Evolutionary conservation across 495 filamentous ascomycete genomes (phyloP), one percentile per base, ranked within the genome.

Genomic region (Hypoxylon cercidicola): DNA sequence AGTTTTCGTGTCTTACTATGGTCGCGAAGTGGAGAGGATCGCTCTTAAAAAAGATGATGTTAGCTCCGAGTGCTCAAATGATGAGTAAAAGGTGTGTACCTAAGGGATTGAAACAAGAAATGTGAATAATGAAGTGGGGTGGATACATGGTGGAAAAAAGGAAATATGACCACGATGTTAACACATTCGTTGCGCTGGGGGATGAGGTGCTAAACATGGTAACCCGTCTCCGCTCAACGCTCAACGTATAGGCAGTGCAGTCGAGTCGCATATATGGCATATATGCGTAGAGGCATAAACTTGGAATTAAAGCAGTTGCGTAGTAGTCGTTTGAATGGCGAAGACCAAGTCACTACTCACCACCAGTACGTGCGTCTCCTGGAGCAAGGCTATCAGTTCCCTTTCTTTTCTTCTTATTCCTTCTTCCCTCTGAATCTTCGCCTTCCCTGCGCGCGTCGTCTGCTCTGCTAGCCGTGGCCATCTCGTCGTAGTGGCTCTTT

Each of bases 331-430:
- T 28, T 28, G 25, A 28, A 28, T 28, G 25, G 7, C 25, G 25
- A 28, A 32, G 55, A 47, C 28, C 15, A 13, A 41, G 15, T 6
- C 5, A 60, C 39, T 50, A 84, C 88, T 76, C n/a, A n/a, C n/a
- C 76, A 92, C 89, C 88, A 71, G 82, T 79, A 73, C 87, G 88
- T 23, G 78, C 80, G 34, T 87, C 89, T 73, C 89, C 88, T 65
- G 93, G 89, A 40, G 89, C 86, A 10, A 80, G 62, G 28, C 57
- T 71, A 53, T 84, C 81, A 47, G 69, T 75, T 21, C 78, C 82
- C 62, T 87, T 85, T 65, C 82, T 79, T 67, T 85, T 84, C 75
- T 87, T 88, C 64, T 87, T 84, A 55, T 79, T 83, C 11, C 79
- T 78, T 62, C 81, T 79, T 61, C 79, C 76, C 41, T 84, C 79